These are phyloP conservation scores for Pyrenophora graminea DNA, from an alignment of 2,329 filamentous ascomycete species.

Conservation along the genomic window DNA sequence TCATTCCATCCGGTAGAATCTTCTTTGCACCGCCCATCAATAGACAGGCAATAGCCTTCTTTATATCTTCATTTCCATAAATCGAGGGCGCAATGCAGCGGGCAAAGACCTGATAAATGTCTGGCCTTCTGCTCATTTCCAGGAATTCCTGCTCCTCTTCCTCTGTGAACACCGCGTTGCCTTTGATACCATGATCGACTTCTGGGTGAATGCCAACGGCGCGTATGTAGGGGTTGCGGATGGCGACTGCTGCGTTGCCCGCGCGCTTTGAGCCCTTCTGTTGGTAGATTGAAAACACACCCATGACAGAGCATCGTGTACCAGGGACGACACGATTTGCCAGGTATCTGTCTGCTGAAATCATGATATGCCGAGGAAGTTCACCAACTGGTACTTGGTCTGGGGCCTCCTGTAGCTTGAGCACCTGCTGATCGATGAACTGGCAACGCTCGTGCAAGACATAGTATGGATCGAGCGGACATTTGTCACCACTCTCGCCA, in stretches of 20 bases:
- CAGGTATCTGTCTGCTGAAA: slow-evolving; percentile 94
- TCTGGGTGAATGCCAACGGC: slow-evolving; percentile 92
- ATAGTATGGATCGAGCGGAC: slow-evolving; percentile 93
- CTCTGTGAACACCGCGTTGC: slow-evolving; percentile 81
- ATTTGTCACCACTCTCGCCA: slow-evolving; percentile 72
- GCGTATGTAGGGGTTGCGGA: slow-evolving; percentile 90
- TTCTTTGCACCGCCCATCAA: slow-evolving; percentile 96
- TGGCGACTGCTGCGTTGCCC: slow-evolving; percentile 81
- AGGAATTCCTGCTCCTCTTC: slow-evolving; percentile 96
- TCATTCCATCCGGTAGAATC: slow-evolving; percentile 96
- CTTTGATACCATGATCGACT: slow-evolving; percentile 85
- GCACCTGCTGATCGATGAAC: slow-evolving; percentile 97
- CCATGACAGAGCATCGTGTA: slow-evolving; percentile 91
- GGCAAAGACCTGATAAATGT: slow-evolving; percentile 89
- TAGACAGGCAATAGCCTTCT: slow-evolving; percentile 93
- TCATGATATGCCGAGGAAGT: slow-evolving; percentile 88
- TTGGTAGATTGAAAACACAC: slow-evolving; percentile 97
- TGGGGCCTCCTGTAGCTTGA: slow-evolving; percentile 96
- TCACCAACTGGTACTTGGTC: slow-evolving; percentile 98
- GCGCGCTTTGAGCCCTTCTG: slow-evolving; percentile 82
- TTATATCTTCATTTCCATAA: slow-evolving; percentile 94
- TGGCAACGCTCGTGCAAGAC: slow-evolving; percentile 91
- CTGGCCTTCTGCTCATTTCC: slow-evolving; percentile 85
- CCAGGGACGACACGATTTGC: slow-evolving; percentile 95
- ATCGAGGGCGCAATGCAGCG: slow-evolving; percentile 96